Percentiles rank a stretch among this genome's conserved stretches.
Conservation (phyloP, 805 yeast genomes). For the Tetrapisispora pingtungensis region DNA sequence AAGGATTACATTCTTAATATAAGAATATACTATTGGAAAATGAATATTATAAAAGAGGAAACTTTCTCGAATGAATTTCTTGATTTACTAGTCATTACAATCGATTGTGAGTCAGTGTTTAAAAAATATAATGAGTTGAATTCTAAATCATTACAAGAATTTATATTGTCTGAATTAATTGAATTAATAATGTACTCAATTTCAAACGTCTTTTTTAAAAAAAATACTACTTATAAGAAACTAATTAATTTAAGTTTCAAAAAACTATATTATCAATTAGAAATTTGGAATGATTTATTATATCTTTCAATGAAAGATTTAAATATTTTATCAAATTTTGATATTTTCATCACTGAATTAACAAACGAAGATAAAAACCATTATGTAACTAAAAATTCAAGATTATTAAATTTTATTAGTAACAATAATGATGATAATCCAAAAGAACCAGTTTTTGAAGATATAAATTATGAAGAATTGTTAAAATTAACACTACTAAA, state of each 20-base stretch:
- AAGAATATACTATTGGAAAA: not conserved
- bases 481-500: not conserved
- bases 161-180: not conserved
- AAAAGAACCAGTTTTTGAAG: not conserved
- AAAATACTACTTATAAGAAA: not conserved
- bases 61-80: not conserved
- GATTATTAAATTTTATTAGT: not conserved
- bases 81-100: not conserved
- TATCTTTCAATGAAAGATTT: not conserved
- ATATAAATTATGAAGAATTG: conserved; percentile 1
- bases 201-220: not conserved
- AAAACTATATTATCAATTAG: not conserved
- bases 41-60: not conserved
- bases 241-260: not conserved
- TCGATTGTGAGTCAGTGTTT: not conserved
- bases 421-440: not conserved
- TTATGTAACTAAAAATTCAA: not conserved
- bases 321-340: not conserved
- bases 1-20: too few species aligned
- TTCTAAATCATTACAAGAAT: not conserved
- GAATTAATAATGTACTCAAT: not conserved
- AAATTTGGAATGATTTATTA: conserved; percentile 1
- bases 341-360: not conserved
- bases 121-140: not conserved
- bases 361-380: not conserved